Percentiles rank a stretch among this genome's conserved stretches.
phyloP scores from a whole-genome alignment of 768 basidiomycete species.

The Pulveroboletus frians region DNA sequence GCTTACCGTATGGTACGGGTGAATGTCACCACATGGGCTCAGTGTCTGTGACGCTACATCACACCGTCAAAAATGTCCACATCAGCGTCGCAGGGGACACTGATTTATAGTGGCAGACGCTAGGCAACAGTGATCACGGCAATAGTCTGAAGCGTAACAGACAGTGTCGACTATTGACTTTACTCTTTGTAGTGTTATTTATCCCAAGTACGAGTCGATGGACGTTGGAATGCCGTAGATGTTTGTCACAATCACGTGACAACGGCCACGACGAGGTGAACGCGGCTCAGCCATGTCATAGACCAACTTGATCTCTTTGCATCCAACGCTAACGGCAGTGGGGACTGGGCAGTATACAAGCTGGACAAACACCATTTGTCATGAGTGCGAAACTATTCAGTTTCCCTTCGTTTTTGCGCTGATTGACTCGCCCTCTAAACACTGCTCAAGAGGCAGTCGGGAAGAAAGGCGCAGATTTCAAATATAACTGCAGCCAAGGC shows the following conservation, averaged over 20 bases:
- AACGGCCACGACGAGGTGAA: not conserved
- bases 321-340: not conserved
- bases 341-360: conserved; percentile 19
- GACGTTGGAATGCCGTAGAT: not conserved
- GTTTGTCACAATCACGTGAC: not conserved
- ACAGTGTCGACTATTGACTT: not conserved
- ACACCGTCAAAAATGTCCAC: not conserved
- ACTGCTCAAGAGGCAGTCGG: conserved; percentile 91
- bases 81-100: not conserved
- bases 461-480: conserved; percentile 92
- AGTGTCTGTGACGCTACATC: not conserved
- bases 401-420: not conserved
- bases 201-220: no score
- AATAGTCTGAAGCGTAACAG: not conserved
- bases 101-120: not conserved
- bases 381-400: conserved; percentile 51
- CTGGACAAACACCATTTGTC: conserved; percentile 72
- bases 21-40: no score
- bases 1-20: no score
- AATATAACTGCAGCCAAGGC: conserved; percentile 98
- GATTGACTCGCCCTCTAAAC: conserved; percentile 43
- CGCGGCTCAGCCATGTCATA: not conserved
- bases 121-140: not conserved
- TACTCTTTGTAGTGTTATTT: not conserved
- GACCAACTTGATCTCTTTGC: conserved; percentile 2